Conservation (phyloP, 805 yeast species). For the Teunomyces aglyptinius region DNA sequence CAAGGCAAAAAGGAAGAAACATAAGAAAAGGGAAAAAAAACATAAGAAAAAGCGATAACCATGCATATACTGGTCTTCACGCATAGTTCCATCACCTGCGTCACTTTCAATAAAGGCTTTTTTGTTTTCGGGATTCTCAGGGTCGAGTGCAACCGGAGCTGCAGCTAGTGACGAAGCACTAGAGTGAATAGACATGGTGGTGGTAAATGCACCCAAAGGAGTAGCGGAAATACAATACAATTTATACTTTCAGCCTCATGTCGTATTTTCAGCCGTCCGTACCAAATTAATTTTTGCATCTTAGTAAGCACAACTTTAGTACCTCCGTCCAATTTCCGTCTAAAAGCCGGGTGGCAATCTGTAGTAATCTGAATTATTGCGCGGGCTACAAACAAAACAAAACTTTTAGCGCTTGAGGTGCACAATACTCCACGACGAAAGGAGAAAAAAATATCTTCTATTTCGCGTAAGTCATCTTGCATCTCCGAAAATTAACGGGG, state of each 20-base stretch:
- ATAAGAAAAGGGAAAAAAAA: constrained; percentile 25
- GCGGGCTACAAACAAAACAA: background rate
- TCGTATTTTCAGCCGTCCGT: background rate
- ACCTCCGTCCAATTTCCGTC: background rate
- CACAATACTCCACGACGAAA: too few species aligned
- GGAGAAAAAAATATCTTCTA: too few species aligned
- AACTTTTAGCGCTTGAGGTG: too few species aligned
- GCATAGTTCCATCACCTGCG: constrained; percentile 42
- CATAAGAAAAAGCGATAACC: constrained; percentile 27
- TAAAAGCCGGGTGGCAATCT: background rate
- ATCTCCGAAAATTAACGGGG: too few species aligned
- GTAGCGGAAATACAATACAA: background rate
- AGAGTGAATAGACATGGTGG: background rate
- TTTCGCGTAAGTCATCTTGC: too few species aligned
- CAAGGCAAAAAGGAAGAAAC: constrained; percentile 34
- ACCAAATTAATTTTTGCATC: too few species aligned
- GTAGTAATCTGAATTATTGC: background rate
- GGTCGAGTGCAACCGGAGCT: background rate
- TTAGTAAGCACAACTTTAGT: background rate
- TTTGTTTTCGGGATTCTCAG: background rate
- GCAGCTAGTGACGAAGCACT: background rate
- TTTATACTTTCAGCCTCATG: background rate
- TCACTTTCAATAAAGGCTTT: constrained; percentile 29
- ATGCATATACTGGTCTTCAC: constrained; percentile 36
- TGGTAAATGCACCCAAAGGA: background rate